Evolutionary conservation across 129 eudicot genomes (phyloP), one percentile per base, ranked within the genome.

Genomic region (Flaveria sonorensis): DNA sequence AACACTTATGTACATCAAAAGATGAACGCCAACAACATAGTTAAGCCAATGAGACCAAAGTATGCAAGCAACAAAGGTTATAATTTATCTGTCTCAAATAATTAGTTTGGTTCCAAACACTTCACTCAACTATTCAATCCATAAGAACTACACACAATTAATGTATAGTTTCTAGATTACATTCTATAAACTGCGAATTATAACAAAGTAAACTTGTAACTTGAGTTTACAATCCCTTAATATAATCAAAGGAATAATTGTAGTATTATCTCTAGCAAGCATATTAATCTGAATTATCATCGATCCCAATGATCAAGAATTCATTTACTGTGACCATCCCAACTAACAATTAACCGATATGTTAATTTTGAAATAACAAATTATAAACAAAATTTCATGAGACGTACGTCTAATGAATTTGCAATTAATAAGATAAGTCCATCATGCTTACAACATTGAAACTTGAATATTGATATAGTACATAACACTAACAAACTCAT

Each of bases 301-400:
- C 14, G 47, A 72, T 72, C 76, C 65, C 63, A 53, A 40, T 73
- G 32, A 72, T 72, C 19, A 72, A 55, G n/a, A 55, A 26, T 14
- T 57, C 59, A 23, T 59, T 72, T 72, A 30, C 52, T 12, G 55
- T 28, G 11, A 19, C 28, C 39, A 68, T 20, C 10, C 39, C 39
- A 32, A 18, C 2, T 20, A 10, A 50, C 55, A n/a, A 45, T 19
- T 43, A 68, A 42, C 36, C 1, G 0, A 6, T 5, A 32, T 32
- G 7, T 5, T 32, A 32, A 32, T 5, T 32, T 32, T 32, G 39
- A 32, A 46, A 68, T 65, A 63, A 18, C 19, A 65, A 65, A 16
- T 4, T 9, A 19, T 23, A 67, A 40, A 68, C 26, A 20, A 57
- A 21, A 57, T 14, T 57, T 57, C 16, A 12, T 10, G 6, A 57